A percentile compares a stretch with the other conserved stretches of the same genome.
phyloP scores from a whole-genome alignment of 139 green algal genomes.

The Tetraselmis striata region DNA sequence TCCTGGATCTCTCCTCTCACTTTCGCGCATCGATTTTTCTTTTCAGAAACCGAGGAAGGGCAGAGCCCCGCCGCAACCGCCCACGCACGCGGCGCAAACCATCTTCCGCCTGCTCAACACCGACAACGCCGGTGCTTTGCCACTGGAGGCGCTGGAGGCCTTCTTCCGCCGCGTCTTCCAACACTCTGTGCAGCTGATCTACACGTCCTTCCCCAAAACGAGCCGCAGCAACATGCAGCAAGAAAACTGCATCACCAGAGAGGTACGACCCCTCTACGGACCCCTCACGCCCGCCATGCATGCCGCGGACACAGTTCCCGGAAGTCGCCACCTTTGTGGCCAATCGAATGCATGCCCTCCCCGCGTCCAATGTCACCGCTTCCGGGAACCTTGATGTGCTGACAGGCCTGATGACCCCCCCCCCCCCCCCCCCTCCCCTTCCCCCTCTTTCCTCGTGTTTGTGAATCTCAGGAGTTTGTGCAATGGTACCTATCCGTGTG shows the following conservation, averaged over 20 bases:
- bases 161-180: not conserved
- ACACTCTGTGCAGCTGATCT: not conserved
- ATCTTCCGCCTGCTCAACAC: not conserved
- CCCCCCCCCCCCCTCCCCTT: too few species aligned
- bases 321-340: too few species aligned
- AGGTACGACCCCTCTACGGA: too few species aligned
- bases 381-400: too few species aligned
- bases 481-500: not conserved
- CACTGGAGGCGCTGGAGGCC: not conserved
- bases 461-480: not conserved
- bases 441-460: too few species aligned
- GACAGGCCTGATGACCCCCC: too few species aligned
- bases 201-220: not conserved
- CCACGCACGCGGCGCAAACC: not conserved
- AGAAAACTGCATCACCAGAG: not conserved
- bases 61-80: not conserved
- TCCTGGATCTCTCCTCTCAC: too few species aligned
- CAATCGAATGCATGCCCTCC: too few species aligned
- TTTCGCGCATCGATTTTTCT: too few species aligned
- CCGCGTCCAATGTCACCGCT: too few species aligned
- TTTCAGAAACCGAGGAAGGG: not conserved
- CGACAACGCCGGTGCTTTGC: not conserved
- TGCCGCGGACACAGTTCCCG: too few species aligned
- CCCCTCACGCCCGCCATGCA: too few species aligned
- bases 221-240: not conserved